Evolutionary conservation across 73 alveolate species (phyloP).

Genomic region (Stentor coeruleus): DNA sequence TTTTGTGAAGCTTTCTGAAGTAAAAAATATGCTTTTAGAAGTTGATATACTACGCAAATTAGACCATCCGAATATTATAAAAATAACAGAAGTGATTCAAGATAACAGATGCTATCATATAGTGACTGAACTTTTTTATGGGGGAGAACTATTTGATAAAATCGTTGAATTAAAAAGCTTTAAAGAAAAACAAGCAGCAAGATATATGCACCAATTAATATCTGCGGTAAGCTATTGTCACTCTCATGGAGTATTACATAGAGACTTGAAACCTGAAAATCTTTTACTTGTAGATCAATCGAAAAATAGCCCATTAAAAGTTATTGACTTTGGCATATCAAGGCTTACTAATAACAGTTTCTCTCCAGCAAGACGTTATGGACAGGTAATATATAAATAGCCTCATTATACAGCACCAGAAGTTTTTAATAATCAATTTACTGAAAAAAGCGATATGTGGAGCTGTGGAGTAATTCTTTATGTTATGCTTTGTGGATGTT

Average conservation of each 20-base stretch:
- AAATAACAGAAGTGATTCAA: constrained; percentile 32
- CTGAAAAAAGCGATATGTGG: too few species aligned
- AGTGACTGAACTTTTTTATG: constrained; percentile 35
- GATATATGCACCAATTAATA: constrained; percentile 25
- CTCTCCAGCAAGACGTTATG: too few species aligned
- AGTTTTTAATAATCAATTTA: too few species aligned
- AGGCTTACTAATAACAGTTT: too few species aligned
- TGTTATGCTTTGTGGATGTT: too few species aligned
- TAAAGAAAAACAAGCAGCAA: constrained; percentile 38
- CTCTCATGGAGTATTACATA: constrained; percentile 36
- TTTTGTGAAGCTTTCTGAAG: constrained; percentile 6
- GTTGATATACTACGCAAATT: constrained; percentile 28
- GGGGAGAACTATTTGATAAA: constrained; percentile 44
- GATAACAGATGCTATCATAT: constrained; percentile 30
- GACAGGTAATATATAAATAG: too few species aligned
- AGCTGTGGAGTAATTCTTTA: too few species aligned
- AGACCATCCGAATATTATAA: constrained; percentile 39
- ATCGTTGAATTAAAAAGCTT: constrained; percentile 35
- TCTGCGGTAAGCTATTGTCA: constrained; percentile 38
- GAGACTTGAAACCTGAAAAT: constrained; percentile 45
- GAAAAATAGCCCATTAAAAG: constrained; percentile 33
- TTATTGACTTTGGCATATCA: constrained; percentile 46
- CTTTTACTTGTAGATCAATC: constrained; percentile 27
- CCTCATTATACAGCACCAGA: too few species aligned
- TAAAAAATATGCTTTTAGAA: constrained; percentile 31